A percentile compares a stretch with the other conserved stretches of the same genome.
Evolutionary conservation across 306 rosid species (phyloP).

Genomic region (Vigna mungo): DNA sequence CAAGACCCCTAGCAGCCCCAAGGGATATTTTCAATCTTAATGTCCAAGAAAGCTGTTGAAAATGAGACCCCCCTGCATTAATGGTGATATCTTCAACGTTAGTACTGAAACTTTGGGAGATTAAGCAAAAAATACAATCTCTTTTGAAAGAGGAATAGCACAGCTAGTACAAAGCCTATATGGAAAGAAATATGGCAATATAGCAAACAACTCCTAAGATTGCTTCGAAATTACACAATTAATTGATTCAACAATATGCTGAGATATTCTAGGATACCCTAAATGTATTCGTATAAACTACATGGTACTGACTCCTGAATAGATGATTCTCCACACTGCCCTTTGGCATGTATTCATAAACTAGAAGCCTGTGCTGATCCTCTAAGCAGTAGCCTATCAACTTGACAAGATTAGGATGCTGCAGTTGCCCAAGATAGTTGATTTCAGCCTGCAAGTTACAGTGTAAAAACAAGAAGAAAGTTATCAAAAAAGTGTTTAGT

Average conservation of each 20-base stretch:
- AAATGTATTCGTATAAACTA: constrained; percentile 3
- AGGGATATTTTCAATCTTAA: constrained; percentile 79
- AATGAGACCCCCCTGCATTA: constrained; percentile 66
- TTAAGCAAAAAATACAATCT: not conserved
- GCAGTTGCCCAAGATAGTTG: constrained; percentile 84
- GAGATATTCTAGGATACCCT: not conserved
- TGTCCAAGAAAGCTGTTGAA: constrained; percentile 80
- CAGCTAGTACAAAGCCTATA: not conserved
- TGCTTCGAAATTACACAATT: not conserved
- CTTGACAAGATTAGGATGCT: constrained; percentile 86
- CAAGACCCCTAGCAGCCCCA: constrained; percentile 84
- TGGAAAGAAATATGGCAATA: no score
- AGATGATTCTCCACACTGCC: constrained; percentile 93
- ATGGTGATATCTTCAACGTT: constrained; percentile 14
- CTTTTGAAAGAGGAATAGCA: constrained; percentile 5
- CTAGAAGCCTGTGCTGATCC: constrained; percentile 81
- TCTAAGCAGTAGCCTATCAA: constrained; percentile 85
- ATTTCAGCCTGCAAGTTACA: constrained; percentile 72
- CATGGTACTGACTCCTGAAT: constrained; percentile 74
- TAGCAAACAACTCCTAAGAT: not conserved
- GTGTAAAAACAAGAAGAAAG: constrained; percentile 8
- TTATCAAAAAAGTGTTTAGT: not conserved
- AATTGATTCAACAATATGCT: not conserved
- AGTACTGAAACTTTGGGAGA: not conserved
- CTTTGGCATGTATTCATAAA: constrained; percentile 86